Evolutionary conservation across 1,139 yeast genomes (phyloP).

Genomic region (Taiozyma onychis): DNA sequence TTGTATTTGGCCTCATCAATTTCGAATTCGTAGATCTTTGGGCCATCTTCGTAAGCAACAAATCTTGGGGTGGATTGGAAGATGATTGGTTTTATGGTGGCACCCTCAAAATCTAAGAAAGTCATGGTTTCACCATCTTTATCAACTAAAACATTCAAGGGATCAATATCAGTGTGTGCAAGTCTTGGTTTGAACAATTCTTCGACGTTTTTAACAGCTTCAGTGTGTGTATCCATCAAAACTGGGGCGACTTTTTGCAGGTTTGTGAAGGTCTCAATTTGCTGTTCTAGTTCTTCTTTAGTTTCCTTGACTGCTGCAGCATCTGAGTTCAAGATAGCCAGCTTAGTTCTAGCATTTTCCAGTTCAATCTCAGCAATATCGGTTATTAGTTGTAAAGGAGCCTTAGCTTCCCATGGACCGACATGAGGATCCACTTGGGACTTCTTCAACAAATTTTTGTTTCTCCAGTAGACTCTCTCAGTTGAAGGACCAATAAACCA

Average conservation of each 20-base stretch:
- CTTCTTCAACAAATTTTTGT: constrained; percentile 44
- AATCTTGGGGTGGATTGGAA: constrained; percentile 76
- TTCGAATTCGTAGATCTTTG: constrained; percentile 68
- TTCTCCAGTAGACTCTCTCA: constrained; percentile 73
- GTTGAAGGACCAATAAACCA: constrained; percentile 92
- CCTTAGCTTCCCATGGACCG: constrained; percentile 72
- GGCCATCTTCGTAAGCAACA: constrained; percentile 74
- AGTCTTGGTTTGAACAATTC: constrained; percentile 71
- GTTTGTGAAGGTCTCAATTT: constrained; percentile 54
- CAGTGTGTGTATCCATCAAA: constrained; percentile 46
- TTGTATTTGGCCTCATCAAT: constrained; percentile 72
- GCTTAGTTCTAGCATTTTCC: constrained; percentile 52
- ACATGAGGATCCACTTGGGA: constrained; percentile 40
- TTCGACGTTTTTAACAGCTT: constrained; percentile 49
- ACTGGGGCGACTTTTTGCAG: constrained; percentile 48
- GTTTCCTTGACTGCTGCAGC: constrained; percentile 40
- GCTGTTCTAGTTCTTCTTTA: constrained; percentile 37
- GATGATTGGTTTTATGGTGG: constrained; percentile 75
- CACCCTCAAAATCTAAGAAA: constrained; percentile 77
- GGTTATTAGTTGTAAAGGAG: constrained; percentile 54
- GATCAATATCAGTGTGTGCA: constrained; percentile 80
- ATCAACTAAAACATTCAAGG: constrained; percentile 68
- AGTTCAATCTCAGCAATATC: constrained; percentile 65
- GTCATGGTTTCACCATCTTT: constrained; percentile 35
- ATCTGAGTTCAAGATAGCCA: constrained; percentile 51